phyloP scores from a whole-genome alignment of 75 land plant species.

The Selaginella tamariscina region DNA sequence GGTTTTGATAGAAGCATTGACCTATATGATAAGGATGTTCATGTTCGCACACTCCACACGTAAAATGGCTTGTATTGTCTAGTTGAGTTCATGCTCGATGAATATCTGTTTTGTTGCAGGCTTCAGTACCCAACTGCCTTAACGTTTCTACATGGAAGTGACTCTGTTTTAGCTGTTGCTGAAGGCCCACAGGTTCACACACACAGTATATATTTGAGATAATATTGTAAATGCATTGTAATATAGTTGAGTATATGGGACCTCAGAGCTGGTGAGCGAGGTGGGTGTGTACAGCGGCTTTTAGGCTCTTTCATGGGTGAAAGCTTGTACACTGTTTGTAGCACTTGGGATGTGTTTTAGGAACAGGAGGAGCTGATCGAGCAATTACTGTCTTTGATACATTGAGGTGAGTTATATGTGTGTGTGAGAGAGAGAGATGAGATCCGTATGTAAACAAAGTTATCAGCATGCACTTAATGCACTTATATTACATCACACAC shows the following conservation, averaged over 20 bases:
- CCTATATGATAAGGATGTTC: constrained; percentile 84
- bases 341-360: constrained; percentile 44
- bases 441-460: background rate
- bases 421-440: background rate
- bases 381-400: constrained; percentile 59
- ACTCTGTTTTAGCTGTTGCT: constrained; percentile 43
- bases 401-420: constrained; percentile 36
- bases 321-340: constrained; percentile 47
- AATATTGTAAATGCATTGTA: no score
- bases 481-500: background rate
- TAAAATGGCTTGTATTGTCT: constrained; percentile 23
- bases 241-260: constrained; percentile 79
- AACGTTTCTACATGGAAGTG: constrained; percentile 37
- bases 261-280: constrained; percentile 65
- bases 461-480: background rate
- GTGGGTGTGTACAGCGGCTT: constrained; percentile 69
- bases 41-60: constrained; percentile 65
- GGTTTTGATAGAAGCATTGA: constrained; percentile 71
- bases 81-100: no score
- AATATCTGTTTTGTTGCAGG: constrained; percentile 25
- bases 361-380: constrained; percentile 80
- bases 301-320: constrained; percentile 51
- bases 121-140: constrained; percentile 70
- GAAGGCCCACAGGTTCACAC: constrained; percentile 96
- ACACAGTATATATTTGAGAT: no score